Evolutionary conservation across 192 early-diverging fungal species (phyloP), one percentile per base, ranked within the genome.

Genomic region (Backusella australiensis): DNA sequence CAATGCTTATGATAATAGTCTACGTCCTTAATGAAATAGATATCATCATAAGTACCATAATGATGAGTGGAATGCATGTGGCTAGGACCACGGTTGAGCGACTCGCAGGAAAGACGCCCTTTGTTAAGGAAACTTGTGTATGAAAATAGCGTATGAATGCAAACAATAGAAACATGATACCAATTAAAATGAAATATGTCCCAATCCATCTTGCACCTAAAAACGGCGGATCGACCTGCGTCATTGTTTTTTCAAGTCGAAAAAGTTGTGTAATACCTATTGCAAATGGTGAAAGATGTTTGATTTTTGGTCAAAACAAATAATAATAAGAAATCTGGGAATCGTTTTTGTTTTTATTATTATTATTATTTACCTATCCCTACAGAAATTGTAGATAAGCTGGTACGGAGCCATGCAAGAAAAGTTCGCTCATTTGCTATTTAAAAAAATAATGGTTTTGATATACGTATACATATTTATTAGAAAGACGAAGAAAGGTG

Each of bases 361-460:
- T 73, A 85, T 32, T 32, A 32, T 26, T 52, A 39, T 75, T 81
- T 73, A 85, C 84, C 84, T 34, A 94, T 89, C 36, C 93, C 93
- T 23, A 92, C 90, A 14, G 92, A 93, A 36, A 92, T 90, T 53
- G 92, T 77, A 2, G 93, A 89, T 34, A 93, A 77, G n/a, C 91
- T 93, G 1, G 93, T 91, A 39, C 93, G 87, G 49, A 94, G 78
- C 93, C 93, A 94, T 0, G 92, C 91, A 6, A 94, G 86, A 65
- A 88, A 94, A 32, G 93, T 94, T 68, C 93, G 85, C 67, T 94
- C 93, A 69, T 94, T 94, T 35, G 93, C 90, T 89, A 70, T 59
- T 26, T 26, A 59, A 26, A n/a, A 59, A 59, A 12, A 59, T 26
- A 26, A 59, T 14, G 0, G 23, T 26, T 12, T 59, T 23, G 56